These are phyloP conservation scores for Achlya hypogyna DNA, from an alignment of 352 stramenopile species.

Conservation along the genomic window DNA sequence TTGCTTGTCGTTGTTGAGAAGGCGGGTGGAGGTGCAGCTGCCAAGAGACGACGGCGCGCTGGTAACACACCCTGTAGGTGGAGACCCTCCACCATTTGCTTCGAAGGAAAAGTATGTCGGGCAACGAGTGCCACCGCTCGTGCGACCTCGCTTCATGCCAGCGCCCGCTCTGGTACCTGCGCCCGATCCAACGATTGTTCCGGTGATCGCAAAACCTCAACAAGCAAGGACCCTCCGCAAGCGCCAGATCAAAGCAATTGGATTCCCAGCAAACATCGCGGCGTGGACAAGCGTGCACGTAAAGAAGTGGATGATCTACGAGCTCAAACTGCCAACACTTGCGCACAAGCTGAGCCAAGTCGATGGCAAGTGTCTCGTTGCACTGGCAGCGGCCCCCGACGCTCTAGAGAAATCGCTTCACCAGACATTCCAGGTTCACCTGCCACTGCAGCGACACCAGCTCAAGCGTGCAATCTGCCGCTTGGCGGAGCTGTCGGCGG, in stretches of 20 bases:
- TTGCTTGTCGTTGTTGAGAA: slow-evolving; percentile 30
- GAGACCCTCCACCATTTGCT: not conserved
- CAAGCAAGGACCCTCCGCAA: no score
- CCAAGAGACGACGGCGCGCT: no score
- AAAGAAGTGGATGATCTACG: slow-evolving; percentile 18
- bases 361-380: not conserved
- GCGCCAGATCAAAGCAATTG: not conserved
- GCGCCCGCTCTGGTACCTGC: no score
- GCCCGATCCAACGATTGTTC: no score
- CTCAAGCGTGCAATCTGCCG: not conserved
- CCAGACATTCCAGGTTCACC: not conserved
- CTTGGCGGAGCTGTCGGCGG: not conserved
- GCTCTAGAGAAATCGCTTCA: not conserved
- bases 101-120: slow-evolving; percentile 4
- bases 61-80: no score
- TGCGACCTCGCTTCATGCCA: no score
- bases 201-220: no score
- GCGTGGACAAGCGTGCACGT: slow-evolving; percentile 1
- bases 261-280: not conserved
- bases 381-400: not conserved
- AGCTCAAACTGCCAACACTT: not conserved
- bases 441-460: not conserved
- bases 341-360: not conserved
- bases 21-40: not conserved
- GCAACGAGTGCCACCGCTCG: not conserved